phyloP scores from a whole-genome alignment of 73 alveolate species.

The Loxodes magnus region DNA sequence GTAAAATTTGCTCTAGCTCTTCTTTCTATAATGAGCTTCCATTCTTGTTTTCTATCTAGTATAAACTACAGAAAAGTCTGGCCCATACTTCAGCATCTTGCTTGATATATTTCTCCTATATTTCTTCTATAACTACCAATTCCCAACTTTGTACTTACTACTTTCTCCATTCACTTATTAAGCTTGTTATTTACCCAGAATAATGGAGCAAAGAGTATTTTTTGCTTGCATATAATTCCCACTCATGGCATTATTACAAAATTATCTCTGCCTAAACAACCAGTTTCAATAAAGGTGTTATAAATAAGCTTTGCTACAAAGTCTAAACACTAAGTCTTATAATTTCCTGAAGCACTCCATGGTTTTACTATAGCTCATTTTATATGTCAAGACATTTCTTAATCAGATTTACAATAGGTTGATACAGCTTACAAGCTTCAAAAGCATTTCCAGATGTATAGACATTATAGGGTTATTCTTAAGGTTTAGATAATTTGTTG shows the following conservation, averaged over 20 bases:
- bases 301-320: slow-evolving; percentile 37
- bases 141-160: slow-evolving; percentile 36
- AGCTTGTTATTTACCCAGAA: slow-evolving; percentile 32
- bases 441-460: slow-evolving; percentile 62
- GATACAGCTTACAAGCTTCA: slow-evolving; percentile 53
- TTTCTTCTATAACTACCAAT: slow-evolving; percentile 27
- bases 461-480: slow-evolving; percentile 38
- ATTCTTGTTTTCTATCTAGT: slow-evolving; percentile 25
- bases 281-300: slow-evolving; percentile 60
- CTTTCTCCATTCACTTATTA: slow-evolving; percentile 37
- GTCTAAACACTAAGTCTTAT: slow-evolving; percentile 44
- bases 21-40: too few relatives aligned
- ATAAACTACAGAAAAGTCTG: slow-evolving; percentile 40
- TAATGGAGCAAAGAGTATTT: slow-evolving; percentile 31
- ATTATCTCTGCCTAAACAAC: slow-evolving; percentile 58
- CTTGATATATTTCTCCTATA: slow-evolving; percentile 18
- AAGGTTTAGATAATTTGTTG: neutral
- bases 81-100: slow-evolving; percentile 48
- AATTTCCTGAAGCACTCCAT: slow-evolving; percentile 53
- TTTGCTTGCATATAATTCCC: slow-evolving; percentile 70
- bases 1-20: too few relatives aligned
- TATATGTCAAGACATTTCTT: slow-evolving; percentile 38
- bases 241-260: slow-evolving; percentile 56
- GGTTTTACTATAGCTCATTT: slow-evolving; percentile 50
- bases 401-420: slow-evolving; percentile 55